These are phyloP conservation scores for Yamadazyma jaroonii DNA, from an alignment of 1,139 yeast species.

Conservation along the genomic window DNA sequence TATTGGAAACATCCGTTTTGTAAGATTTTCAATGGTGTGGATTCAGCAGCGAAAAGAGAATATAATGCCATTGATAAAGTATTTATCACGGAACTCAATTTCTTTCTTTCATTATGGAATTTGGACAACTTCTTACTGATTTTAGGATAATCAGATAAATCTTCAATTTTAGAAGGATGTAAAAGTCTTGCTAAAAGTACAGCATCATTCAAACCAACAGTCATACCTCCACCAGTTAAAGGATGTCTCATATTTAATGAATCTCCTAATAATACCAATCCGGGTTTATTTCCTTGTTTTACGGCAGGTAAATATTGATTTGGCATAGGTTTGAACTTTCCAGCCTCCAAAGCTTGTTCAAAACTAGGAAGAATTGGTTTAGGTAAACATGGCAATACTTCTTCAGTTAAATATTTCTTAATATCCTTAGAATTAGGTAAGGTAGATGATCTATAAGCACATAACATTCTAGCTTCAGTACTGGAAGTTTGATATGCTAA, in stretches of 20 bases:
- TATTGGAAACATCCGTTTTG: constrained; percentile 90
- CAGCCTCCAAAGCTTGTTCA: constrained; percentile 34
- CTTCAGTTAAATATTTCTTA: constrained; percentile 53
- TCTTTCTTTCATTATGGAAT: constrained; percentile 78
- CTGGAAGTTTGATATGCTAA: constrained; percentile 84
- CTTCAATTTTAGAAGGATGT: constrained; percentile 54
- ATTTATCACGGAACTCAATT: constrained; percentile 79
- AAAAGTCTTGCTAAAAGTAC: constrained; percentile 61
- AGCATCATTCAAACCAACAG: constrained; percentile 91
- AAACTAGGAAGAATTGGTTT: constrained; percentile 63
- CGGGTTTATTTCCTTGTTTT: constrained; percentile 57
- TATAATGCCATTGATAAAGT: constrained; percentile 89
- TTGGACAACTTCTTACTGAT: constrained; percentile 55
- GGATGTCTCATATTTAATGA: constrained; percentile 98
- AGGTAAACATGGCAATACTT: constrained; percentile 74
- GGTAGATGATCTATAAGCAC: constrained; percentile 76
- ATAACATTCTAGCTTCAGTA: constrained; percentile 79
- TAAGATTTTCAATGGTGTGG: constrained; percentile 57
- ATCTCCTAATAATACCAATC: constrained; percentile 87
- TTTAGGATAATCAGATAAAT: constrained; percentile 54
- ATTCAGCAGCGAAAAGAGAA: constrained; percentile 86
- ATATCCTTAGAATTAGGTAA: constrained; percentile 73
- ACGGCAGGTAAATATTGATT: constrained; percentile 86
- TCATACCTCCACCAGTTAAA: constrained; percentile 98
- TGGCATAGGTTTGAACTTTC: constrained; percentile 83